Percentiles rank a stretch among this genome's conserved stretches.
Evolutionary conservation across 1,284 basidiomycete genomes (phyloP).

Genomic region (Testicularia cyperi): DNA sequence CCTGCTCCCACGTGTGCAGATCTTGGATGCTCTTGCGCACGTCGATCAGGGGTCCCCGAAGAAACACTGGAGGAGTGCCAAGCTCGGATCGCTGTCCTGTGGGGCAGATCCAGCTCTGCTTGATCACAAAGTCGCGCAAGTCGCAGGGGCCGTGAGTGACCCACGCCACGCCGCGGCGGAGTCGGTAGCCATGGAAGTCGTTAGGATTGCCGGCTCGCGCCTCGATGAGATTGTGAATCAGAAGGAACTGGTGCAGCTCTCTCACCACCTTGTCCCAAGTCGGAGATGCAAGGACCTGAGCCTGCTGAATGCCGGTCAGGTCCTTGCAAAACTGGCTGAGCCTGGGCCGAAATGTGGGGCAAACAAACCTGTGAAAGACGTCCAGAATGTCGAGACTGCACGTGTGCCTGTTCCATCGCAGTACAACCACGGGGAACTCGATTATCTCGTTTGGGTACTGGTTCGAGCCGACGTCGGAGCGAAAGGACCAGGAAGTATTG

Average conservation of each 20-base stretch:
- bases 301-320: slow-evolving; percentile 90
- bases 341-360: slow-evolving; percentile 79
- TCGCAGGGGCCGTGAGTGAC: slow-evolving; percentile 67
- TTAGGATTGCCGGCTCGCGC: slow-evolving; percentile 12
- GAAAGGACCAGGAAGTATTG: too few relatives aligned
- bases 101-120: slow-evolving; percentile 76
- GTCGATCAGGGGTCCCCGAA: slow-evolving; percentile 51
- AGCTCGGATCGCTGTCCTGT: background rate
- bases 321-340: slow-evolving; percentile 80
- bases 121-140: slow-evolving; percentile 71
- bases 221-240: slow-evolving; percentile 61
- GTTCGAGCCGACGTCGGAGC: slow-evolving; percentile 56
- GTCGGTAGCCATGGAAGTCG: slow-evolving; percentile 11
- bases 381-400: slow-evolving; percentile 68
- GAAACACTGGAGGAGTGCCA: slow-evolving; percentile 39
- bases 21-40: slow-evolving; percentile 55
- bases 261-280: slow-evolving; percentile 72
- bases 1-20: slow-evolving; percentile 33
- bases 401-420: slow-evolving; percentile 68
- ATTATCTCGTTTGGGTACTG: slow-evolving; percentile 79
- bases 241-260: slow-evolving; percentile 70
- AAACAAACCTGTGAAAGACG: slow-evolving; percentile 84
- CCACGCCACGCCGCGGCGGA: slow-evolving; percentile 60
- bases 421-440: slow-evolving; percentile 85
- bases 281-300: slow-evolving; percentile 79